These are phyloP conservation scores for Scutellaria minor DNA, from an alignment of 257 asterid genomes.

Conservation along the genomic window DNA sequence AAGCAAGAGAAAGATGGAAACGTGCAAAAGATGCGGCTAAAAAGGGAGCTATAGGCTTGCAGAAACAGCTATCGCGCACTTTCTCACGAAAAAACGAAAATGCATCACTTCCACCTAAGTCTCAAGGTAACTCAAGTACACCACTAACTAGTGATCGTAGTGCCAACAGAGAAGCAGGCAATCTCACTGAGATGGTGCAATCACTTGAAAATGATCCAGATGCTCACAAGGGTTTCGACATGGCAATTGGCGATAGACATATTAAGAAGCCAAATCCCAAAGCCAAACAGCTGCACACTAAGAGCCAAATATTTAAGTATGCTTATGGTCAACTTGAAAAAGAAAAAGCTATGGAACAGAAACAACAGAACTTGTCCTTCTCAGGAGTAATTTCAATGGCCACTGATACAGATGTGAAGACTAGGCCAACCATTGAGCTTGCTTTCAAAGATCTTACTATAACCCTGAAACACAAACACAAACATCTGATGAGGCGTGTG, in stretches of 20 bases:
- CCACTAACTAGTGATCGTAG: slow-evolving; percentile 44
- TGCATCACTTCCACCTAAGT: slow-evolving; percentile 48
- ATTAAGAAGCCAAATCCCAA: slow-evolving; percentile 68
- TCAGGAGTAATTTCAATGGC: slow-evolving; percentile 93
- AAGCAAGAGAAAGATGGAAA: slow-evolving; percentile 87
- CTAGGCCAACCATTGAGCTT: slow-evolving; percentile 83
- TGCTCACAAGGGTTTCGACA: slow-evolving; percentile 58
- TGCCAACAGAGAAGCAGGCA: slow-evolving; percentile 50
- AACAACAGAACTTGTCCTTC: slow-evolving; percentile 76
- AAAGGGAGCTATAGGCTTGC: slow-evolving; percentile 61
- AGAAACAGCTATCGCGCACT: slow-evolving; percentile 71
- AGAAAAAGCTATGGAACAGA: slow-evolving; percentile 92
- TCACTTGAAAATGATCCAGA: slow-evolving; percentile 66
- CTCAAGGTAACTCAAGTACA: slow-evolving; percentile 33
- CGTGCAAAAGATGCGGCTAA: slow-evolving; percentile 75
- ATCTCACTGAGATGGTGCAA: slow-evolving; percentile 73
- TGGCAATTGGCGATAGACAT: slow-evolving; percentile 73
- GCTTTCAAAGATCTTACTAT: slow-evolving; percentile 86
- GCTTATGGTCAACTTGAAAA: slow-evolving; percentile 95
- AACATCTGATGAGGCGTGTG: slow-evolving; percentile 86
- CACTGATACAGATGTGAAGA: slow-evolving; percentile 64
- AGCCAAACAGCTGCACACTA: slow-evolving; percentile 69
- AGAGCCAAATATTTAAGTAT: slow-evolving; percentile 92
- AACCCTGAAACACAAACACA: slow-evolving; percentile 72
- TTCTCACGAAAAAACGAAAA: slow-evolving; percentile 62